Base-by-base conservation (phyloP, 2,329 filamentous ascomycete genomes). In the Magnaporthiopsis incrustans region DNA sequence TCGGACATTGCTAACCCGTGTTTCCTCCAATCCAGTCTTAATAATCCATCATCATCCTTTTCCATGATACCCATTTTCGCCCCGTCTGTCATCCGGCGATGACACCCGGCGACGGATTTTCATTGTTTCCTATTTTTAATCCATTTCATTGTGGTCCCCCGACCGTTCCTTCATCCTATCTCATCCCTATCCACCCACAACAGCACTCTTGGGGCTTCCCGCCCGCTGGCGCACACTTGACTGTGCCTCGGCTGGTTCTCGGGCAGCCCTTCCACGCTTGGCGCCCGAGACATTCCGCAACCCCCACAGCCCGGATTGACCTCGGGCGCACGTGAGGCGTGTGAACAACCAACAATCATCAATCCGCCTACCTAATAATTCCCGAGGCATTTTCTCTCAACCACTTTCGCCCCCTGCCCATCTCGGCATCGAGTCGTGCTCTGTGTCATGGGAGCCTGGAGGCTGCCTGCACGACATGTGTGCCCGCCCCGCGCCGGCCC, bases 1-100 rank as follows among this genome's bases (percentile, higher is more conserved):
- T 25, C 18, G 59, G n/a, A 61, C 60, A 61, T 56, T 44, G 38
- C 60, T 56, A 62, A 50, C 60, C n/a, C 60, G 59, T 26, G 11
- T 35, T 59, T 59, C 30, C 30, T 30, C 57, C 56, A 10, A 12
- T 27, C 27, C 26, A 50, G 32, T 35, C 56, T 50, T 58, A 25
- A 60, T 58, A 44, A 63, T 50, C 35, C 35, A 38, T 22, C 33
- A 18, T 56, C 59, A 60, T 63, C 14, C 27, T 30, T 18, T 58
- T 18, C 38, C 30, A 27, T 58, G 25, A 58, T 58, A 27, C 57
- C 57, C 57, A 7, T 26, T 53, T 53, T 53, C 38, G n/a, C 44
- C n/a, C n/a, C 44, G 18, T 22, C 44, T 53, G 44, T 25, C 44
- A 53, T 25, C 22, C 44, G 44, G 44, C 44, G 44, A 53, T 53